Conservation (phyloP, 306 rosid species). For the Spatholobus suberectus region DNA sequence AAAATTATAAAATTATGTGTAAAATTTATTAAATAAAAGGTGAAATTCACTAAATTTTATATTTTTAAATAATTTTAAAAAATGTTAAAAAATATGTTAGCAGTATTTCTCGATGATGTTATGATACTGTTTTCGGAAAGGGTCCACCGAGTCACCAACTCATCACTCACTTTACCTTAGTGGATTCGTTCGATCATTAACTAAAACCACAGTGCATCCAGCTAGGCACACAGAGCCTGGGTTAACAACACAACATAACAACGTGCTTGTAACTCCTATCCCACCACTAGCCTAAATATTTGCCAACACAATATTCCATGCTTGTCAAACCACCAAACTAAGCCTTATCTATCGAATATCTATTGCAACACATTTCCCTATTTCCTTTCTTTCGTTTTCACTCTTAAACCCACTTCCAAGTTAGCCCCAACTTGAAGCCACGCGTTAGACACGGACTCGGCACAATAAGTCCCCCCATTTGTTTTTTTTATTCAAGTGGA, state of each 20-base stretch:
- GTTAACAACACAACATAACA: neutral
- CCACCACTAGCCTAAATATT: neutral
- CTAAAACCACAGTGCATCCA: slow-evolving; percentile 18
- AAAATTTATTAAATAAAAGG: no score
- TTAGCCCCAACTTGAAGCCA: neutral
- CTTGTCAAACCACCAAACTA: neutral
- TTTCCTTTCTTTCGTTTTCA: neutral
- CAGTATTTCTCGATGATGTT: no score
- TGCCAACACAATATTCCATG: neutral
- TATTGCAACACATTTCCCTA: neutral
- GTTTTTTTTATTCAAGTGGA: neutral
- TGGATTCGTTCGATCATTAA: neutral
- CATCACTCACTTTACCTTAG: neutral
- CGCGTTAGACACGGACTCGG: slow-evolving; percentile 28
- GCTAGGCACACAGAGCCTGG: slow-evolving; percentile 31
- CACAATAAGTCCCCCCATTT: neutral
- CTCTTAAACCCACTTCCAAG: neutral
- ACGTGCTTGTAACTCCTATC: neutral
- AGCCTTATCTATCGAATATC: neutral
- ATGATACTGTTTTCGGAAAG: neutral
- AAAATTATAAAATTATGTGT: no score
- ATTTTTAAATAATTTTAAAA: no score
- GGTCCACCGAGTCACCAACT: neutral
- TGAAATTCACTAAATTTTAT: no score
- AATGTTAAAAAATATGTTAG: no score